Evolutionary conservation across 106 monocot species (phyloP).

Genomic region (Narthecium ossifragum): DNA sequence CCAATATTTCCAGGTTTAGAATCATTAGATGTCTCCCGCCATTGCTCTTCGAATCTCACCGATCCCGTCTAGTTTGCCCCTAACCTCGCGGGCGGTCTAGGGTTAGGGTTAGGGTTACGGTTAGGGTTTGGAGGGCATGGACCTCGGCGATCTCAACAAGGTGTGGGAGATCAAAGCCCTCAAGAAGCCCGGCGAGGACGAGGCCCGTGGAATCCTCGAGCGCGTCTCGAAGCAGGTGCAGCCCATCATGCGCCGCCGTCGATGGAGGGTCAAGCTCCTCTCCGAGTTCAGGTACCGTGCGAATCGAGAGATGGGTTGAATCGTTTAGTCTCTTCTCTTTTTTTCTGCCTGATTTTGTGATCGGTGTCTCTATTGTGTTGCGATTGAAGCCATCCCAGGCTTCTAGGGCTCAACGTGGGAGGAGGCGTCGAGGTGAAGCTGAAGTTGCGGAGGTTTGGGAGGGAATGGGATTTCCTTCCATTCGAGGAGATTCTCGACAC

Average conservation of each 20-base stretch:
- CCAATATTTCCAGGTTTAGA: no score
- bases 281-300: slow-evolving; percentile 79
- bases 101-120: slow-evolving; percentile 5
- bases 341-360: background rate
- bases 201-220: slow-evolving; percentile 59
- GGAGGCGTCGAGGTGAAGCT: slow-evolving; percentile 74
- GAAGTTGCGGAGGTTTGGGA: slow-evolving; percentile 50
- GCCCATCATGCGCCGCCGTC: slow-evolving; percentile 84
- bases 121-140: no score
- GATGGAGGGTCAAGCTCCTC: slow-evolving; percentile 87
- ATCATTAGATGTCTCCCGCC: background rate
- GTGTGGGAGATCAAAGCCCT: slow-evolving; percentile 80
- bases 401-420: slow-evolving; percentile 73
- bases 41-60: background rate
- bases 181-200: slow-evolving; percentile 74
- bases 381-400: slow-evolving; percentile 53
- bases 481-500: slow-evolving; percentile 93
- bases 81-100: slow-evolving; percentile 1
- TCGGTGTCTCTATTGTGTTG: background rate
- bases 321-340: background rate
- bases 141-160: slow-evolving; percentile 60
- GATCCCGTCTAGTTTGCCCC: background rate
- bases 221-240: slow-evolving; percentile 84
- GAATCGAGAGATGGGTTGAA: background rate
- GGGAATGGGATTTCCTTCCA: slow-evolving; percentile 75